phyloP scores from a whole-genome alignment of 2,329 filamentous ascomycete genomes.

The Talaromyces sp. region DNA sequence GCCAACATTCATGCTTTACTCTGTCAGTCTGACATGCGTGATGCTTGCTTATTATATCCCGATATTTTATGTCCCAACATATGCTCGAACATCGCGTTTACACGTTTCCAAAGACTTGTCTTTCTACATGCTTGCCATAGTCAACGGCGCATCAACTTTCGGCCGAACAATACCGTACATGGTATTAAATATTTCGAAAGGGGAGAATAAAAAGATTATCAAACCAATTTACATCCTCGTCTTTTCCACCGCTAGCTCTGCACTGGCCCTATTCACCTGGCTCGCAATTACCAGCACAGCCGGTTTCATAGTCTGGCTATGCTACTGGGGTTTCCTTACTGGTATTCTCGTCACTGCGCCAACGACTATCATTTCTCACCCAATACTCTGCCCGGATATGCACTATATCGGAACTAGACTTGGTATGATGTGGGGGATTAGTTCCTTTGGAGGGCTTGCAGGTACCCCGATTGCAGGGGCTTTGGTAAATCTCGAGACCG shows the following conservation, averaged over 20 bases:
- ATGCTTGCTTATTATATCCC: conserved; percentile 55
- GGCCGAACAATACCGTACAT: conserved; percentile 57
- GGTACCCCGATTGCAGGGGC: conserved; percentile 30
- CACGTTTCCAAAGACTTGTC: conserved; percentile 41
- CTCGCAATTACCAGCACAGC: conserved; percentile 33
- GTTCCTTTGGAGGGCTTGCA: conserved; percentile 26
- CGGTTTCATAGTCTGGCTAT: conserved; percentile 37
- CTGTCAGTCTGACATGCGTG: conserved; percentile 53
- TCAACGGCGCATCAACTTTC: conserved; percentile 59
- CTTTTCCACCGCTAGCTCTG: conserved; percentile 38
- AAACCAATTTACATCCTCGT: conserved; percentile 54
- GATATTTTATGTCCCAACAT: conserved; percentile 40
- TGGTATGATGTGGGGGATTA: conserved; percentile 51
- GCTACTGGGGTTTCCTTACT: conserved; percentile 48
- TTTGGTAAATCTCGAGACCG: not conserved
- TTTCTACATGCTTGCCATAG: conserved; percentile 63
- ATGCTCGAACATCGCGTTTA: conserved; percentile 30
- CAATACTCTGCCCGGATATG: conserved; percentile 41
- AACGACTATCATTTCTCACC: conserved; percentile 34
- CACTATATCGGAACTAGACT: conserved; percentile 53
- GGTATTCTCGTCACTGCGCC: conserved; percentile 47
- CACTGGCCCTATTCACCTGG: conserved; percentile 40
- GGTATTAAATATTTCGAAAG: conserved; percentile 23
- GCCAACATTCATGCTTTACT: conserved; percentile 42
- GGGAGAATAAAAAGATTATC: conserved; percentile 45